Evolutionary conservation across 1,284 basidiomycete species (phyloP), one percentile per base, ranked within the genome.

Genomic region (Porodaedalea pini): DNA sequence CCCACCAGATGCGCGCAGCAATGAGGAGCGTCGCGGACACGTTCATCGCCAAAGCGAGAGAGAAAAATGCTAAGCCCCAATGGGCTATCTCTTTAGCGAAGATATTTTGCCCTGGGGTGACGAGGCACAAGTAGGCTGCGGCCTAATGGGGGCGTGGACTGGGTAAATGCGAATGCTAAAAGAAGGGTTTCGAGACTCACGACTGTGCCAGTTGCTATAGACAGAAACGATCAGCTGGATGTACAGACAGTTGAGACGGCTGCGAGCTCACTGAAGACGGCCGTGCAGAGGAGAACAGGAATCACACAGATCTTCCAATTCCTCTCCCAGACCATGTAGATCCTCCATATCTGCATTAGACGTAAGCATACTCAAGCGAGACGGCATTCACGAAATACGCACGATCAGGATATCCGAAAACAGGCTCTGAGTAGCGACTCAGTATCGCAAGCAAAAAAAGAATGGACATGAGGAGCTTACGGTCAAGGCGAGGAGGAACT

Each of bases 391-490:
- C n/a, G 41, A 21, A 21, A 31, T n/a, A 49, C 47, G 8, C 19
- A 49, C 47, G 29, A 49, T 49, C n/a, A 49, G 47, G n/a, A 49
- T 17, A 31, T 49, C 47, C 21, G 47, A 49, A 32, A 49, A 49
- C 13, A 49, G 29, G 32, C 29, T 49, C 47, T 49, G n/a, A 4
- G 32, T 4, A 21, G 21, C 3, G 29, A 4, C 2, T 11, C n/a
- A 11, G 13, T 2, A 36, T n/a, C 27, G 2, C n/a, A 29, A 15
- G 4, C 23, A 27, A 49, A 7, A 31, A 31, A 31, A n/a, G 7
- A 15, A 7, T 15, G n/a, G 23, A 37, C 36, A 27, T n/a, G 11
- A 10, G 4, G 27, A n/a, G 13, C 47, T 49, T 13, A 49, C 47
- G 4, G 32, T 21, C 13, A 49, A 29, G 21, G 29, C 47, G 4